A percentile compares a stretch with the other conserved stretches of the same genome.
Conservation (phyloP, 257 asterid species). For the Ilex aquifolium region DNA sequence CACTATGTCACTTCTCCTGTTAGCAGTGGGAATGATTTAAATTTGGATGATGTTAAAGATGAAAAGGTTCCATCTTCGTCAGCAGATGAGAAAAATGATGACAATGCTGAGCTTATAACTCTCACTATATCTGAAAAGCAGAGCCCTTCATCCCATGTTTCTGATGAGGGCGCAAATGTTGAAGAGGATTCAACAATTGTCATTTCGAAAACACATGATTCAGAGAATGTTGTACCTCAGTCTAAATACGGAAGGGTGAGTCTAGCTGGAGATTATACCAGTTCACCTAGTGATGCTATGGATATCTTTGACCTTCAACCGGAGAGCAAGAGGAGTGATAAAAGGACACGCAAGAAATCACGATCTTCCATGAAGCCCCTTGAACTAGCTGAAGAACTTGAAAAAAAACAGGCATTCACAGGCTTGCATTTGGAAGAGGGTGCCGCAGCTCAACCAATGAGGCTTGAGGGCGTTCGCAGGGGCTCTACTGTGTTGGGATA, state of each 20-base stretch:
- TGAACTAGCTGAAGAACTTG: conserved; percentile 84
- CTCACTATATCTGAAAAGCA: conserved; percentile 1
- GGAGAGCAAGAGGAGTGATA: neutral
- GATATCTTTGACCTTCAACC: neutral
- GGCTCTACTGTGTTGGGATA: conserved; percentile 71
- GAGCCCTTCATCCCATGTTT: conserved; percentile 10
- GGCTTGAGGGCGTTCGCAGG: conserved; percentile 75
- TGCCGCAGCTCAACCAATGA: conserved; percentile 97
- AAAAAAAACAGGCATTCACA: conserved; percentile 80
- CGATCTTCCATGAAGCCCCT: conserved; percentile 45
- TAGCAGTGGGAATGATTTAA: conserved; percentile 13
- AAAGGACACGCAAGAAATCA: conserved; percentile 31
- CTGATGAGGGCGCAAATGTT: conserved; percentile 11
- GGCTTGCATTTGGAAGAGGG: conserved; percentile 93
- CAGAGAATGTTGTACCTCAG: conserved; percentile 24
- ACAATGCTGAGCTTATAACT: conserved; percentile 1
- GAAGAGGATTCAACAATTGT: conserved; percentile 18
- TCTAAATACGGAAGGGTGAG: conserved; percentile 30
- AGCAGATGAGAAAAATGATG: conserved; percentile 22
- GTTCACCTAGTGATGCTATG: conserved; percentile 26
- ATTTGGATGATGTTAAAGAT: conserved; percentile 14
- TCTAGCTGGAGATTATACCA: conserved; percentile 10
- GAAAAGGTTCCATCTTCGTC: conserved; percentile 22
- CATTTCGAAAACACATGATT: conserved; percentile 31
- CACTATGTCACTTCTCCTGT: conserved; percentile 15